A percentile compares a stretch with the other conserved stretches of the same genome.
Evolutionary conservation across 2,329 filamentous ascomycete genomes (phyloP).

Genomic region (Fusarium secorum): DNA sequence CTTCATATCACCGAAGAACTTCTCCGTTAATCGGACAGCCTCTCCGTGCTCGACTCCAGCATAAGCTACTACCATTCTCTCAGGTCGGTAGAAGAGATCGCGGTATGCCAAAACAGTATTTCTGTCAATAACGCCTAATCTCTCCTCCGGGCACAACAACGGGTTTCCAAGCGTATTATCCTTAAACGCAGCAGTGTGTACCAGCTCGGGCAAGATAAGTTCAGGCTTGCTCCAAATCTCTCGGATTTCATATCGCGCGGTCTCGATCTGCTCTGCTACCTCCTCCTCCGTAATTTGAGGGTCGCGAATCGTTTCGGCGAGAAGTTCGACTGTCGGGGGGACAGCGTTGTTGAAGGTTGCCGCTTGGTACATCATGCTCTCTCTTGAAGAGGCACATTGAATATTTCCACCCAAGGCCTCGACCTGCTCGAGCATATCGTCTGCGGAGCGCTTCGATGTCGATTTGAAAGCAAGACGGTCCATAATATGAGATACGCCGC

Average conservation of each 20-base stretch:
- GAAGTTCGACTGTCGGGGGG: conserved; percentile 78
- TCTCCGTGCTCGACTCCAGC: conserved; percentile 85
- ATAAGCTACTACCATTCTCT: conserved; percentile 93
- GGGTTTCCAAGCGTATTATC: conserved; percentile 97
- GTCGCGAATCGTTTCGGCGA: conserved; percentile 93
- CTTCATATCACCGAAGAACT: conserved; percentile 92
- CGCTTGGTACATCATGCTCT: conserved; percentile 98
- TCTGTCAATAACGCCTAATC: conserved; percentile 77
- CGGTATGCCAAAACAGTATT: conserved; percentile 80
- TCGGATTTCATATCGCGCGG: conserved; percentile 92
- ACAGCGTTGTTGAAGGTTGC: conserved; percentile 97
- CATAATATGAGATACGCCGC: conserved; percentile 94
- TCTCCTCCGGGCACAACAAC: conserved; percentile 86
- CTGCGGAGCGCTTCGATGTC: conserved; percentile 74
- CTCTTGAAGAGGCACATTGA: conserved; percentile 92
- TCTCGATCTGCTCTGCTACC: conserved; percentile 85
- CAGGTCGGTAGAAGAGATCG: conserved; percentile 83
- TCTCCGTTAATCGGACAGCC: conserved; percentile 79
- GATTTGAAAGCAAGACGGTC: conserved; percentile 95
- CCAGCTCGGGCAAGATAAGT: conserved; percentile 90
- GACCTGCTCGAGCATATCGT: conserved; percentile 86
- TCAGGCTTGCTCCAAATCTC: conserved; percentile 99
- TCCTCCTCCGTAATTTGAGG: conserved; percentile 86
- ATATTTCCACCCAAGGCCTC: conserved; percentile 94
- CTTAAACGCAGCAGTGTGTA: conserved; percentile 95